Base-by-base conservation (phyloP, 2,329 filamentous ascomycete species). In the Incumbomyces lentus region DNA sequence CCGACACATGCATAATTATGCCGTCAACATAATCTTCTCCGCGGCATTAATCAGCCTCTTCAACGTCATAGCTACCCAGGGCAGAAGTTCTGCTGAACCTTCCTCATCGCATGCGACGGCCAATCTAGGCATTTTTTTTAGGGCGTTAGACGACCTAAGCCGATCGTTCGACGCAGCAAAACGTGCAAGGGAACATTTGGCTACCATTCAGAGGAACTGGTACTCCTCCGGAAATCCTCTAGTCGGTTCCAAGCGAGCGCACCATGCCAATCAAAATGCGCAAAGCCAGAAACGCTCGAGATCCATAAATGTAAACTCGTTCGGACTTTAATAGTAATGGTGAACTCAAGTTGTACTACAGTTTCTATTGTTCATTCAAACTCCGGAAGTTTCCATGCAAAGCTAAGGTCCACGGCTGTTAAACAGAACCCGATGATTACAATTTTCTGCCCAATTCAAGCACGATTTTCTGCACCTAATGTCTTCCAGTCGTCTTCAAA, bases 1-100 rank as follows among this genome's bases (percentile, higher is more conserved):
- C 17, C 2, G 35, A 16, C 34, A 30, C 19, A 46, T 46, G 43
- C 43, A 46, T 33, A 37, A 16, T 26, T 37, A 46, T 26, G 14
- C 32, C 18, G 43, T 46, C 22, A 37, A 46, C 22, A 46, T 46
- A 4, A 46, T 46, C 11, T 44, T 37, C 14, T 19, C 43, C 11
- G 43, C 33, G 22, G 43, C 43, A 14, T 19, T 46, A 6, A 46
- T 46, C 31, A 46, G 39, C n/a, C 26, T 41, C 13, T 41, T 41
- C 26, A 41, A 30, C 22, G 39, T 41, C 39, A 26, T 41, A n/a
- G 39, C 39, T 39, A 18, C 14, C 18, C n/a, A 39, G 3, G 36
- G 12, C 12, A 17, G 14, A 39, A 6, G 5, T 3, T 22, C 18
- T 16, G n/a, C 6, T 5, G 36, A 39, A 16, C 5, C 36, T 39